Evolutionary conservation across 805 yeast genomes (phyloP).

Genomic region (Cyberlindnera veronae): DNA sequence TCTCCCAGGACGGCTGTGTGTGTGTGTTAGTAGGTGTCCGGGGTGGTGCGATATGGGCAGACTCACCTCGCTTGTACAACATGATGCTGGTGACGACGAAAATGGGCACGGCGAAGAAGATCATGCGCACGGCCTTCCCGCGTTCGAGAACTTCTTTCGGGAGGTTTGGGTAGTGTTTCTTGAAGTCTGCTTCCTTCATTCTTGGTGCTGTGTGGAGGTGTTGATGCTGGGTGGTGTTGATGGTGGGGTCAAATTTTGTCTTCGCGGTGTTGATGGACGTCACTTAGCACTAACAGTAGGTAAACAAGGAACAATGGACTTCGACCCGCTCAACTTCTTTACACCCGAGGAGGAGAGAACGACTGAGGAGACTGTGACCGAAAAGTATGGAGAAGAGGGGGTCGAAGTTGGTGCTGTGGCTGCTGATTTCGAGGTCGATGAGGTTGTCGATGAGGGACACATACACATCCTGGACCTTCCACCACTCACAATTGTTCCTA

Average conservation of each 20-base stretch:
- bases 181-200: slow-evolving; percentile 23
- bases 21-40: neutral
- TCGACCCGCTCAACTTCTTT: slow-evolving; percentile 37
- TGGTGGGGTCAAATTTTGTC: no score
- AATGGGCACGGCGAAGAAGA: slow-evolving; percentile 24
- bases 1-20: slow-evolving; percentile 21
- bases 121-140: slow-evolving; percentile 24
- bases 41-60: no score
- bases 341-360: slow-evolving; percentile 16
- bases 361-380: neutral
- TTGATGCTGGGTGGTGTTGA: no score
- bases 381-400: no score
- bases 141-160: slow-evolving; percentile 22
- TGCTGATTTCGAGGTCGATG: slow-evolving; percentile 8
- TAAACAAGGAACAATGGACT: no score
- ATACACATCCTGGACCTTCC: slow-evolving; percentile 63
- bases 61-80: slow-evolving; percentile 23
- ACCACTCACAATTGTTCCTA: slow-evolving; percentile 44
- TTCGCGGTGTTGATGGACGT: no score
- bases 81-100: slow-evolving; percentile 19
- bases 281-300: no score
- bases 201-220: no score
- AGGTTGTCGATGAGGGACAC: slow-evolving; percentile 29
- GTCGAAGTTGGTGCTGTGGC: no score
- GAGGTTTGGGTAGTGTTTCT: slow-evolving; percentile 19